These are phyloP conservation scores for Neoboletus magnificus DNA, from an alignment of 768 basidiomycete species.

Conservation along the genomic window DNA sequence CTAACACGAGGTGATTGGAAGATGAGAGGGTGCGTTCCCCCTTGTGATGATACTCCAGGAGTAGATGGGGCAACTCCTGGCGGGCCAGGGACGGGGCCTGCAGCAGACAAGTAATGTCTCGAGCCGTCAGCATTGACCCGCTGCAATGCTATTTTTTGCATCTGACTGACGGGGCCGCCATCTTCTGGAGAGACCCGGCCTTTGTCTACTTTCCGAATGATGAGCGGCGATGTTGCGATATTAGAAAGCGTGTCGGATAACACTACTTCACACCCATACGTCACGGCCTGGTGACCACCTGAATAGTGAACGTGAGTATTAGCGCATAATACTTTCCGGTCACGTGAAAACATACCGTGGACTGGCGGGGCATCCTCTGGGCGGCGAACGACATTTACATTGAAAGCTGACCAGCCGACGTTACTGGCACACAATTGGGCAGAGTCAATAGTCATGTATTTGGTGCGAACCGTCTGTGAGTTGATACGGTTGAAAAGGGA, in stretches of 20 bases:
- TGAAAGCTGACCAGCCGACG: conserved; percentile 91
- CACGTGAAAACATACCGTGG: conserved; percentile 61
- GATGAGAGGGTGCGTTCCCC: conserved; percentile 76
- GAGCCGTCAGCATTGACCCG: conserved; percentile 78
- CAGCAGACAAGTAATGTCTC: conserved; percentile 85
- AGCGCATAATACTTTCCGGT: conserved; percentile 36
- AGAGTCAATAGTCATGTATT: conserved; percentile 93
- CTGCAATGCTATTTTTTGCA: conserved; percentile 94
- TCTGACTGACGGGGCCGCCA: conserved; percentile 90
- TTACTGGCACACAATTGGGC: conserved; percentile 85
- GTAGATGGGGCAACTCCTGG: conserved; percentile 67
- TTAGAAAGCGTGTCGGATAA: conserved; percentile 83
- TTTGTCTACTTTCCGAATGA: conserved; percentile 92
- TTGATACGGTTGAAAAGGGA: conserved; percentile 96
- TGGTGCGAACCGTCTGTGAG: conserved; percentile 93
- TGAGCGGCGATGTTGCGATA: conserved; percentile 78
- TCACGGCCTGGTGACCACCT: conserved; percentile 79
- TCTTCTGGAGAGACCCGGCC: conserved; percentile 83
- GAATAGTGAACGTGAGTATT: conserved; percentile 40
- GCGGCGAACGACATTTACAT: conserved; percentile 82
- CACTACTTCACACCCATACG: conserved; percentile 87
- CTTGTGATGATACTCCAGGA: conserved; percentile 70
- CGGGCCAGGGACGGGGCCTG: conserved; percentile 79
- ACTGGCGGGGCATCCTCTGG: conserved; percentile 61
- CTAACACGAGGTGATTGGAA: conserved; percentile 79